These are phyloP conservation scores for Neurospora tetraspora DNA, from an alignment of 495 filamentous ascomycete species.

Conservation along the genomic window DNA sequence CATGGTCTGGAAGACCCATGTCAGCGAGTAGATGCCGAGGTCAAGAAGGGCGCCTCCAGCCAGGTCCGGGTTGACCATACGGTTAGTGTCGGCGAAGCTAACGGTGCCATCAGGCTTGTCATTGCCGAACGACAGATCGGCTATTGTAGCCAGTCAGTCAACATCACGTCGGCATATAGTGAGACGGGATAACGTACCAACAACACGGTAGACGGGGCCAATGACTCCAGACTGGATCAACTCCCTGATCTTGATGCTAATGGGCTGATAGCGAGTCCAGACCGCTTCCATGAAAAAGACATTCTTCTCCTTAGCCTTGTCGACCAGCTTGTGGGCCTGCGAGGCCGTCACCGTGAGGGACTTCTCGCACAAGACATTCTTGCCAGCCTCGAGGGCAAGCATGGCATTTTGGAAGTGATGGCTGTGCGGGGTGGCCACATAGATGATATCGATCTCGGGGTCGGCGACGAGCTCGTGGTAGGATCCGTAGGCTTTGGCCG, in stretches of 20 bases:
- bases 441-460: constrained; percentile 73
- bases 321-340: constrained; percentile 64
- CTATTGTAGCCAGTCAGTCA: constrained; percentile 9
- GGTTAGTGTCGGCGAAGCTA: constrained; percentile 45
- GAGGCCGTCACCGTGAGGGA: constrained; percentile 82
- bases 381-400: constrained; percentile 71
- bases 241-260: constrained; percentile 64
- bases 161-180: not conserved
- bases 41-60: constrained; percentile 82
- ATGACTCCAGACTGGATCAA: constrained; percentile 59
- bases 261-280: constrained; percentile 88
- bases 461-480: constrained; percentile 74
- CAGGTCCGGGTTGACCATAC: constrained; percentile 81
- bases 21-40: constrained; percentile 83
- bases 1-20: constrained; percentile 88
- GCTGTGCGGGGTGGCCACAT: constrained; percentile 88
- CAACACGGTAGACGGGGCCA: constrained; percentile 66
- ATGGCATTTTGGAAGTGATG: constrained; percentile 91
- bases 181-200: constrained; percentile 32
- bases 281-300: constrained; percentile 95
- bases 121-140: constrained; percentile 49
- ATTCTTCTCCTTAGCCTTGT: constrained; percentile 67
- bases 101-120: constrained; percentile 30
- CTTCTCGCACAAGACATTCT: constrained; percentile 90
- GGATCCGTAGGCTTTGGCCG: constrained; percentile 66